Evolutionary conservation across 2,329 filamentous ascomycete species (phyloP), one percentile per base, ranked within the genome.

Genomic region (Coniochaeta sp.): DNA sequence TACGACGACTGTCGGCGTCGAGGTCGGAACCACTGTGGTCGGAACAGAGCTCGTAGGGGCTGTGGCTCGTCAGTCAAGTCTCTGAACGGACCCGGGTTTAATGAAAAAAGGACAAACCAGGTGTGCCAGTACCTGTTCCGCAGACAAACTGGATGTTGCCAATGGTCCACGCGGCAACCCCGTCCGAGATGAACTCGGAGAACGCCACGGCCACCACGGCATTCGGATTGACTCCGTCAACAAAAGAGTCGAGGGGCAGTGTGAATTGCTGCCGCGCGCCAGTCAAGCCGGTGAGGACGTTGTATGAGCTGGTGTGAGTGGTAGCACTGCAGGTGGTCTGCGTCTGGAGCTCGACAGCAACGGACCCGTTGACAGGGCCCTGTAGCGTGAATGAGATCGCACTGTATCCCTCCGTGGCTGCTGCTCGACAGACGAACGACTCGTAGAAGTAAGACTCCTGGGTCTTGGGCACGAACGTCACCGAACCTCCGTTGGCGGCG

Each of bases 371-470:
- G 9, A 74, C 65, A 12, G 78, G 74, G 4, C 77, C 76, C 67
- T 81, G 76, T 62, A 81, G 65, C 28, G 71, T 73, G 68, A 82
- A 81, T 30, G 75, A 74, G 54, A 82, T 63, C 3, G 75, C 76
- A 63, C 71, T 75, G 68, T 82, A 83, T 61, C 75, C 74, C 56
- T 79, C 73, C 55, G 70, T 74, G 17, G 70, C 69, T 19, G 80
- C 75, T 42, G 73, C 70, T 64, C 78, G 73, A 70, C 81, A 84
- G 0, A 70, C 65, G 59, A 84, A 77, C 1, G 75, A 79, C 67
- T 82, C 81, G 65, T 83, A 83, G 63, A 81, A 83, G 71, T 84
- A 84, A 14, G 79, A 78, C 32, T 52, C 59, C 28, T 64, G 66
- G 17, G 72, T 65, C 62, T 76, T 79, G 34, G 79, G 78, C n/a